Evolutionary conservation across 805 yeast species (phyloP).

Genomic region (Blastobotrys americana): DNA sequence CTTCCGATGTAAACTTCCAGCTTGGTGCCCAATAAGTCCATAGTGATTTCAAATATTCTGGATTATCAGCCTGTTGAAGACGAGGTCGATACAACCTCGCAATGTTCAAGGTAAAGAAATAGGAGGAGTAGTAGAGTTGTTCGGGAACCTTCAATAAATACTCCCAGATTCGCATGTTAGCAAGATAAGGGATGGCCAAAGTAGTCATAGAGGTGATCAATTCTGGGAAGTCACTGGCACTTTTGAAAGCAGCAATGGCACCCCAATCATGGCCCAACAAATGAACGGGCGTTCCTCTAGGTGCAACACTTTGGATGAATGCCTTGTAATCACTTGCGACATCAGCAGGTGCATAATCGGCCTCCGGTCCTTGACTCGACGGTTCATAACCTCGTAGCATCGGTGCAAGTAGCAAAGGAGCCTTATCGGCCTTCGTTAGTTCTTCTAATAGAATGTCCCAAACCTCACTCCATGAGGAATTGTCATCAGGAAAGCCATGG

Average conservation of each 20-base stretch:
- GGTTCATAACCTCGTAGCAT: conserved; percentile 24
- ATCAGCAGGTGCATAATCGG: conserved; percentile 11
- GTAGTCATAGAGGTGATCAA: conserved; percentile 16
- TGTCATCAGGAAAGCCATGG: conserved; percentile 27
- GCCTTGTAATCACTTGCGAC: conserved; percentile 17
- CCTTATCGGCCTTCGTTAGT: not conserved
- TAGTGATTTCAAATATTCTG: conserved; percentile 17
- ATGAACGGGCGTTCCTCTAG: conserved; percentile 15
- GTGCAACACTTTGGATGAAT: conserved; percentile 15
- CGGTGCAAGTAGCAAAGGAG: conserved; percentile 21
- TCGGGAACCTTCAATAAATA: conserved; percentile 12
- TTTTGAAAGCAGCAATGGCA: conserved; percentile 20
- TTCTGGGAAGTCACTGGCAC: conserved; percentile 18
- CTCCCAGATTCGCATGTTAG: conserved; percentile 8
- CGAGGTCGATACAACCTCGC: conserved; percentile 17
- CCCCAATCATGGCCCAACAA: conserved; percentile 29
- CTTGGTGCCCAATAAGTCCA: conserved; percentile 26
- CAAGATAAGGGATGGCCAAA: conserved; percentile 24
- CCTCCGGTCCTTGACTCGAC: conserved; percentile 11
- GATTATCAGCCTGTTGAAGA: conserved; percentile 7
- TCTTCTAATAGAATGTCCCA: conserved; percentile 9
- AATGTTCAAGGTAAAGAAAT: conserved; percentile 24
- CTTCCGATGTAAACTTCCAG: conserved; percentile 16
- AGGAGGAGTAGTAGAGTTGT: conserved; percentile 24
- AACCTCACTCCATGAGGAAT: conserved; percentile 17